These are phyloP conservation scores for Bipolaris gigantea DNA, from an alignment of 2,329 filamentous ascomycete species.

Conservation along the genomic window DNA sequence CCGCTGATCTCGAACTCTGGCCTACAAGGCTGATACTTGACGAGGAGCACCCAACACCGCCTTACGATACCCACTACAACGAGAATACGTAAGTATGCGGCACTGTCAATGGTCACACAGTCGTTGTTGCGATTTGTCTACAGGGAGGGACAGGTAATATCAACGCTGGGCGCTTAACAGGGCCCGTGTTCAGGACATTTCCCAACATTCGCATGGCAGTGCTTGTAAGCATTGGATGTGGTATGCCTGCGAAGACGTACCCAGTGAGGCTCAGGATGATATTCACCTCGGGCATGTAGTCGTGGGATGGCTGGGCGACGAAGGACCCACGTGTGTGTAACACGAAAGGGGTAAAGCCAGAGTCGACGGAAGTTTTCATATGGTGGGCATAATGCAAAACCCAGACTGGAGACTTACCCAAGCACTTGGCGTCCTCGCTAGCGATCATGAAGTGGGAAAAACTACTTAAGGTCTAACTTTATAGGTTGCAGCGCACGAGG, in stretches of 20 bases:
- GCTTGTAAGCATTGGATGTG: conserved; percentile 15
- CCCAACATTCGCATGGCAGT: conserved; percentile 13
- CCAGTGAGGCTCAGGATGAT: neutral
- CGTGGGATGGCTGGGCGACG: neutral
- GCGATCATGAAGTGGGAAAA: conserved; percentile 3
- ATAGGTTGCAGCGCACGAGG: neutral
- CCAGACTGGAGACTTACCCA: conserved; percentile 12
- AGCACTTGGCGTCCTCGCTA: conserved; percentile 7
- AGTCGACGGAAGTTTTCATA: conserved; percentile 9
- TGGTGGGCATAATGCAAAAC: conserved; percentile 12
- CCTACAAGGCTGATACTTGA: conserved; percentile 17
- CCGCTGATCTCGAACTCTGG: conserved; percentile 14
- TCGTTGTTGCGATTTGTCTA: conserved; percentile 11
- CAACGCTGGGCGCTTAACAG: conserved; percentile 11
- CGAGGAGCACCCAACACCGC: conserved; percentile 11
- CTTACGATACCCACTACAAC: conserved; percentile 15
- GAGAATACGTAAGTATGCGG: conserved; percentile 14
- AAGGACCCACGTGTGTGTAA: neutral
- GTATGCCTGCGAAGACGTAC: conserved; percentile 3
- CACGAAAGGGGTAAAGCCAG: conserved; percentile 10
- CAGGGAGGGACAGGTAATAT: conserved; percentile 12
- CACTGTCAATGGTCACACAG: conserved; percentile 10
- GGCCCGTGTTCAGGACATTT: conserved; percentile 14
- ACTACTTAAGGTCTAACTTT: neutral
- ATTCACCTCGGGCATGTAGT: neutral